Conservation (phyloP, 768 basidiomycete genomes). For the Lactarius indigo region DNA sequence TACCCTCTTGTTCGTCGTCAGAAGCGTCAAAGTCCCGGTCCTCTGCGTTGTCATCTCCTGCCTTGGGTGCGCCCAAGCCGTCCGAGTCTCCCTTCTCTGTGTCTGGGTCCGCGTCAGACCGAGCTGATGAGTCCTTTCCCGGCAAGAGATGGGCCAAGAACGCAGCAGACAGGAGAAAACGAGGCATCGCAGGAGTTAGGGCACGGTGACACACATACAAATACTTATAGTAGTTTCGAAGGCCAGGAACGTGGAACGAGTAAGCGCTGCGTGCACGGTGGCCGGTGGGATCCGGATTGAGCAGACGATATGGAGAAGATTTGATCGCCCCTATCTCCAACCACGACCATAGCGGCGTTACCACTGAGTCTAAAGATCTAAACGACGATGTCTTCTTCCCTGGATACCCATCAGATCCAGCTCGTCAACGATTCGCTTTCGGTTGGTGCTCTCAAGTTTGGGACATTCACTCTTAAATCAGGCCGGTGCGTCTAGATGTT, state of each 20-base stretch:
- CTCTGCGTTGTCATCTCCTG: not conserved
- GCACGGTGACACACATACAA: not conserved
- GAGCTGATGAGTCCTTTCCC: not conserved
- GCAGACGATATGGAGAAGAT: no score
- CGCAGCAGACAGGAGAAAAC: not conserved
- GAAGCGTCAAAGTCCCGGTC: conserved; percentile 1
- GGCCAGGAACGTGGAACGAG: no score
- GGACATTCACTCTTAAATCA: conserved; percentile 90
- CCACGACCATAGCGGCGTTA: not conserved
- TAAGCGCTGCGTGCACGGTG: not conserved
- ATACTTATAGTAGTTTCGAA: not conserved
- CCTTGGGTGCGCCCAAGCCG: not conserved
- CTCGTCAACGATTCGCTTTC: conserved; percentile 67
- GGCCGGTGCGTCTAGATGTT: conserved; percentile 62
- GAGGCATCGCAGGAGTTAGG: conserved; percentile 3
- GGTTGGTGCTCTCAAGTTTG: conserved; percentile 81
- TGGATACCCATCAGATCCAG: conserved; percentile 54
- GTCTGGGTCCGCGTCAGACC: not conserved
- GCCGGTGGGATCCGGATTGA: not conserved
- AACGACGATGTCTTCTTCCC: conserved; percentile 24
- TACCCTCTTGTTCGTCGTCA: not conserved
- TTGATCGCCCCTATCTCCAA: not conserved
- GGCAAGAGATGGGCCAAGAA: not conserved
- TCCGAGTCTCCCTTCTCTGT: conserved; percentile 1
- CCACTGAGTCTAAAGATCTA: not conserved